phyloP scores from a whole-genome alignment of 768 basidiomycete species.

The Mycena chlorophos region DNA sequence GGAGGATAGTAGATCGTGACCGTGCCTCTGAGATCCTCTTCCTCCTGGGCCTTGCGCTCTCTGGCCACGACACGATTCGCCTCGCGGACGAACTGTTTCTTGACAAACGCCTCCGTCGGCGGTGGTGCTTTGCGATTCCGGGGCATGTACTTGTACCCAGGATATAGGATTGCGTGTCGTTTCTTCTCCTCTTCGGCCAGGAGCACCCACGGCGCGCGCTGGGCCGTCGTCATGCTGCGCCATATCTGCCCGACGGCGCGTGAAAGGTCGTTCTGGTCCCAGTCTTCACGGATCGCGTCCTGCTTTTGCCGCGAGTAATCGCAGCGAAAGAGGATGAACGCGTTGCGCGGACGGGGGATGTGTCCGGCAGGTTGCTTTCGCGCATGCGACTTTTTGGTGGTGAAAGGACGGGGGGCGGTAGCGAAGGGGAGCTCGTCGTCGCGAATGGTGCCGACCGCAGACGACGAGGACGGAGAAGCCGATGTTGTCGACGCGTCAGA shows the following conservation, averaged over 20 bases:
- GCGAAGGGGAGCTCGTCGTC: conserved; percentile 15
- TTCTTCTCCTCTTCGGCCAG: conserved; percentile 52
- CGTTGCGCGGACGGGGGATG: conserved; percentile 72
- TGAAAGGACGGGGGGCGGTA: conserved; percentile 15
- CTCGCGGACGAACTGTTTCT: conserved; percentile 2
- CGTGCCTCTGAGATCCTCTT: conserved; percentile 5
- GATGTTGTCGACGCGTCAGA: conserved; percentile 9
- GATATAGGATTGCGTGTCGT: conserved; percentile 40
- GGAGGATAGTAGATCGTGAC: conserved; percentile 21
- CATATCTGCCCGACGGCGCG: conserved; percentile 68
- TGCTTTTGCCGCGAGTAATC: conserved; percentile 67
- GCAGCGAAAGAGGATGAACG: conserved; percentile 79
- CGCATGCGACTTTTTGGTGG: conserved; percentile 47
- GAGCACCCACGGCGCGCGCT: conserved; percentile 51
- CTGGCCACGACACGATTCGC: conserved; percentile 8
- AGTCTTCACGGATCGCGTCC: conserved; percentile 53
- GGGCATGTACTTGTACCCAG: conserved; percentile 46
- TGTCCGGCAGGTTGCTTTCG: conserved; percentile 52
- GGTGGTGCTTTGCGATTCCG: conserved; percentile 5
- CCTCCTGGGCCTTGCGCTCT: conserved; percentile 3
- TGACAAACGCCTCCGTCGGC: conserved; percentile 6
- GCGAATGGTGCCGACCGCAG: not conserved
- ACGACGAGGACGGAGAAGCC: conserved; percentile 11
- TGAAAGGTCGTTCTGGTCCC: conserved; percentile 68
- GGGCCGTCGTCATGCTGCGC: conserved; percentile 50